These are phyloP conservation scores for Sporothrix schenckii DNA, from an alignment of 2,329 filamentous ascomycete genomes.

Conservation along the genomic window DNA sequence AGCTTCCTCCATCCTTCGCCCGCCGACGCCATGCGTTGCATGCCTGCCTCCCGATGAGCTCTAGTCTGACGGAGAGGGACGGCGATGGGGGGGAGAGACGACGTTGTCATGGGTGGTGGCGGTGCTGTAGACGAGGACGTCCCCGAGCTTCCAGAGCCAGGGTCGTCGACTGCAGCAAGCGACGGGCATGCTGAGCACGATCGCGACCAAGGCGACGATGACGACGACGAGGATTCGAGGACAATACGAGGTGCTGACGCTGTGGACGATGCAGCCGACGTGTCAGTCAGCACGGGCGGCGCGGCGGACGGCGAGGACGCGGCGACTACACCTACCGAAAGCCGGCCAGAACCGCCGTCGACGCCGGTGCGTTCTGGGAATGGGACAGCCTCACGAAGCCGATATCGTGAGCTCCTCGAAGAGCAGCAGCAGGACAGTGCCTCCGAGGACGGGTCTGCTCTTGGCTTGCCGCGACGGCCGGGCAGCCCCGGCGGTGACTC, in stretches of 20 bases:
- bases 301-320: background rate
- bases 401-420: constrained; percentile 52
- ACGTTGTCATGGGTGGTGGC: constrained; percentile 19
- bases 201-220: constrained; percentile 41
- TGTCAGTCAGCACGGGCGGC: background rate
- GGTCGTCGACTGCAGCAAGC: background rate
- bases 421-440: constrained; percentile 51
- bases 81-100: constrained; percentile 30
- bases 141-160: constrained; percentile 30
- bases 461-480: constrained; percentile 54
- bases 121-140: constrained; percentile 32
- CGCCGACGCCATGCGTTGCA: constrained; percentile 36
- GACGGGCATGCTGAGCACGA: background rate
- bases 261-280: constrained; percentile 34
- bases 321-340: constrained; percentile 38
- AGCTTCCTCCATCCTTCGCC: constrained; percentile 19
- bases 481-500: constrained; percentile 69
- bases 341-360: constrained; percentile 42
- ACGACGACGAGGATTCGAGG: constrained; percentile 49
- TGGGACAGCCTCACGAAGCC: constrained; percentile 45
- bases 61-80: constrained; percentile 36
- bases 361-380: constrained; percentile 39
- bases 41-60: constrained; percentile 36
- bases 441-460: constrained; percentile 58
- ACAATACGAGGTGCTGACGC: constrained; percentile 47